phyloP scores from a whole-genome alignment of 352 stramenopile genomes.

The Thraustochytrium sp. region DNA sequence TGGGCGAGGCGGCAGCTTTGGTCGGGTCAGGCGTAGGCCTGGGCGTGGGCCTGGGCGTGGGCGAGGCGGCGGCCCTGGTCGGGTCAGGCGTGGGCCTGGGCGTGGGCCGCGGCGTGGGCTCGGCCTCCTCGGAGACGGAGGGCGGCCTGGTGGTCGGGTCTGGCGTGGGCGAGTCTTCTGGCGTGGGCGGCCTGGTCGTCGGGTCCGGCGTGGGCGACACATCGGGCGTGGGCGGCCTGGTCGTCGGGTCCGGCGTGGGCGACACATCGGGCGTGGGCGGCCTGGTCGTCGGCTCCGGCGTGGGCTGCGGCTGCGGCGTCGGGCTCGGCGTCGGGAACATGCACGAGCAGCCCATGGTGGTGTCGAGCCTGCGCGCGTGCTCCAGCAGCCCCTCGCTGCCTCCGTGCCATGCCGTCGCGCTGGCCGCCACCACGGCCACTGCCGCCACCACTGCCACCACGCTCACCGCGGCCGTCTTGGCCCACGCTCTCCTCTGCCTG shows the following conservation, averaged over 20 bases:
- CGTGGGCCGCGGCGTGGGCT: neutral
- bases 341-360: no score
- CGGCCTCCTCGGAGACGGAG: neutral
- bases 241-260: neutral
- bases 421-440: no score
- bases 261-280: neutral
- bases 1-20: neutral
- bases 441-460: no score
- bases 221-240: no score
- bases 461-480: no score
- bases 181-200: neutral
- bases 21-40: neutral
- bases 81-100: neutral
- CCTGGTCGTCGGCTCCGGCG: neutral
- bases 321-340: no score
- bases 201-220: no score
- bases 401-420: no score
- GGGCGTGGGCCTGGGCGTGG: neutral
- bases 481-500: no score
- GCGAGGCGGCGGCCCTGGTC: neutral
- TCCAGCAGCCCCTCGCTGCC: no score
- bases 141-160: neutral
- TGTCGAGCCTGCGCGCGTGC: no score
- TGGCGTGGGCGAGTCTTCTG: neutral
- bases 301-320: neutral